Conservation (phyloP, 805 yeast genomes). For the Suhomyces faveliae region DNA sequence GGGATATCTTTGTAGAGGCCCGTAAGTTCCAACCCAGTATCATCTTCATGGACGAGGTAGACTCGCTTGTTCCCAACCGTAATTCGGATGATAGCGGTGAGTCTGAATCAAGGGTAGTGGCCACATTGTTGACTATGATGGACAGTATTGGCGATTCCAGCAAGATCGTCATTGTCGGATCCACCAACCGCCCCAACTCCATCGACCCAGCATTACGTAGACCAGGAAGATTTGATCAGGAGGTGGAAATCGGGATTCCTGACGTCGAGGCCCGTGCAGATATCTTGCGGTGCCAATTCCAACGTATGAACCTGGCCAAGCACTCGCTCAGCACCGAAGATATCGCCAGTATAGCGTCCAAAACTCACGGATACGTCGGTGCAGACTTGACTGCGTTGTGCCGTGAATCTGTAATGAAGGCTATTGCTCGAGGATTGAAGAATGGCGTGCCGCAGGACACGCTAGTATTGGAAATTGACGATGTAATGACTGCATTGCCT, state of each 20-base stretch:
- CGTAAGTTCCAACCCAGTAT: slow-evolving; percentile 81
- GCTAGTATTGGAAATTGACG: slow-evolving; percentile 50
- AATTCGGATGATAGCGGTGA: slow-evolving; percentile 86
- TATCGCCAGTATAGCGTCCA: slow-evolving; percentile 61
- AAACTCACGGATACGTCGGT: slow-evolving; percentile 97
- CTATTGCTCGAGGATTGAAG: slow-evolving; percentile 64
- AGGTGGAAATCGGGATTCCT: slow-evolving; percentile 88
- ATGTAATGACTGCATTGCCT: slow-evolving; percentile 67
- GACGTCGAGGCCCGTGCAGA: slow-evolving; percentile 77
- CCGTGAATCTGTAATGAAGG: slow-evolving; percentile 83
- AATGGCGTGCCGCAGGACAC: slow-evolving; percentile 23
- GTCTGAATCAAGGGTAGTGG: slow-evolving; percentile 86
- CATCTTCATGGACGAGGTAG: slow-evolving; percentile 89
- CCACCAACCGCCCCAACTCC: slow-evolving; percentile 69
- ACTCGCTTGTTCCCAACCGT: slow-evolving; percentile 84
- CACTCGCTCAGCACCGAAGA: slow-evolving; percentile 54
- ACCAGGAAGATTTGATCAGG: slow-evolving; percentile 89
- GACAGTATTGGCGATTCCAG: slow-evolving; percentile 72
- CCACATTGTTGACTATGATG: slow-evolving; percentile 79
- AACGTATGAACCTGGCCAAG: slow-evolving; percentile 43
- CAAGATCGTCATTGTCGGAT: slow-evolving; percentile 67
- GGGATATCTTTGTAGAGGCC: slow-evolving; percentile 85
- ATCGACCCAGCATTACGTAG: slow-evolving; percentile 73
- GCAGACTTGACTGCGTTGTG: slow-evolving; percentile 89
- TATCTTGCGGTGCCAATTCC: slow-evolving; percentile 64